Base-by-base conservation (phyloP, 2,329 filamentous ascomycete species). In the Aspergillus brasiliensis region DNA sequence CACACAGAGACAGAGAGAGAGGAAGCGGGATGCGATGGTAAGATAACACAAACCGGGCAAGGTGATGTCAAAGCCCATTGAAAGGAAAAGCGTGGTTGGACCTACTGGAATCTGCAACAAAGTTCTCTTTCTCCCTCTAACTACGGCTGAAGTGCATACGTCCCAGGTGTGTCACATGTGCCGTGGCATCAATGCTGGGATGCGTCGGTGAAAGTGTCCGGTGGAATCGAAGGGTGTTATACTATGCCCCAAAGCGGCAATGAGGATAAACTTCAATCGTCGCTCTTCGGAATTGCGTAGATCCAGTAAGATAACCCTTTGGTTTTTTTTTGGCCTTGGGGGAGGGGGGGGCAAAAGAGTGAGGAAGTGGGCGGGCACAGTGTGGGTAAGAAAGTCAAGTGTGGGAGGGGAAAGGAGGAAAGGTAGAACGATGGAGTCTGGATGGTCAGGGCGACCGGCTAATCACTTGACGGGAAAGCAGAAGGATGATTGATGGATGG, bases 31-130 rank as follows among this genome's bases (percentile, higher is more conserved):
- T 44, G 40, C 40, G 7, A 44, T 23, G 40, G 40, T 44, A 44
- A 21, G 21, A 44, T 44, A 44, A 44, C 40, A 44, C 17, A 19
- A 44, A 44, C 31, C 31, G 40, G 40, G 19, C 40, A 19, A 23
- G n/a, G 40, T 49, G 46, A 48, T 27, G 46, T 48, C 23, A 27
- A 48, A 48, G 21, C 23, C n/a, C 46, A 27, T 28, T 28, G 46
- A 49, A 34, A 49, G 13, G 46, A 49, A 28, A 28, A 15, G 46
- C 25, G 46, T 28, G 46, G 25, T 49, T 28, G 46, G 46, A 49
- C 46, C 46, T 49, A 49, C 46, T 49, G 46, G 46, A 49, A 27
- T 49, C 46, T 49, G 46, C 46, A 49, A 49, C 27, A 31, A 49
- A 49, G 46, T 25, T 49, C 46, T 11, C 46, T 31, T n/a, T 11